Conservation (phyloP, 2,329 filamentous ascomycete species). For the Colletotrichum tamarilloi region DNA sequence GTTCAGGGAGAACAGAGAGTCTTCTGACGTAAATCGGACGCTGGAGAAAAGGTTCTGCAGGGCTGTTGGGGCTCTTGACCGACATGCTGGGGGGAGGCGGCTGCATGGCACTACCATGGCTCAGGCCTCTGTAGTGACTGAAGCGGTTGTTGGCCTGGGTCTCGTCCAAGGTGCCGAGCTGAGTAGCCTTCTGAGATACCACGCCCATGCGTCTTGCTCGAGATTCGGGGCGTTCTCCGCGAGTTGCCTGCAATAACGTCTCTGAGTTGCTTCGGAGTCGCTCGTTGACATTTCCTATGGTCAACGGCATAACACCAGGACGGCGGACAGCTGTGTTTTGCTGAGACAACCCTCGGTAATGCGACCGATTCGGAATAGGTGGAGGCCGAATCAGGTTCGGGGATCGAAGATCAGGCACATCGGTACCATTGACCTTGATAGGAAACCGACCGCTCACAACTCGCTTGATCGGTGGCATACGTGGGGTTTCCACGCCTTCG, state of each 20-base stretch:
- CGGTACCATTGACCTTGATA: slow-evolving; percentile 79
- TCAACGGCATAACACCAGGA: slow-evolving; percentile 77
- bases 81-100: slow-evolving; percentile 53
- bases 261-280: slow-evolving; percentile 75
- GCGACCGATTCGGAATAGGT: slow-evolving; percentile 82
- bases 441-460: slow-evolving; percentile 74
- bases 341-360: slow-evolving; percentile 80
- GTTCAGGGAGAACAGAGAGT: slow-evolving; percentile 71
- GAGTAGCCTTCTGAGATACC: slow-evolving; percentile 68
- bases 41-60: slow-evolving; percentile 66
- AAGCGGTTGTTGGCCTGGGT: slow-evolving; percentile 71
- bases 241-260: slow-evolving; percentile 61
- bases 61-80: slow-evolving; percentile 67
- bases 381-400: slow-evolving; percentile 75
- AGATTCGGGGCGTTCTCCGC: slow-evolving; percentile 62
- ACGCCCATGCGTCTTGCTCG: slow-evolving; percentile 73
- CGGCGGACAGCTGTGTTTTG: slow-evolving; percentile 73
- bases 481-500: slow-evolving; percentile 84
- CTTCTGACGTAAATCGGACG: slow-evolving; percentile 73
- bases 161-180: slow-evolving; percentile 72
- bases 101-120: slow-evolving; percentile 76
- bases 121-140: slow-evolving; percentile 74
- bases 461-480: slow-evolving; percentile 70
- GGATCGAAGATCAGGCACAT: slow-evolving; percentile 75
- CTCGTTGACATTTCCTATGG: slow-evolving; percentile 77